Percentiles rank a stretch among this genome's conserved stretches.
Conservation (phyloP, 2,329 filamentous ascomycete species). For the Samsoniella hepiali region DNA sequence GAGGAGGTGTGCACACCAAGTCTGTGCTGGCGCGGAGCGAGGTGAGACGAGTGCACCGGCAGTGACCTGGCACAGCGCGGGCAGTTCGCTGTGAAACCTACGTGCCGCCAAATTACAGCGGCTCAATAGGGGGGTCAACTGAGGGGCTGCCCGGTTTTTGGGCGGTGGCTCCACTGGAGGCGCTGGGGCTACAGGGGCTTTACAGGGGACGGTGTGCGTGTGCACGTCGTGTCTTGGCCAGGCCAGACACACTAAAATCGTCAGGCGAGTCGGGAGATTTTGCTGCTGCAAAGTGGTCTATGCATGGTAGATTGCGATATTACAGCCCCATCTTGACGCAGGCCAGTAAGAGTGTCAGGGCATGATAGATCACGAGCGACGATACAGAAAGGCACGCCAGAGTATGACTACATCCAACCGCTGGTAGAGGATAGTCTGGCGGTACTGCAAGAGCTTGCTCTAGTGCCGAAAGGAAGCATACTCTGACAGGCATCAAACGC, state of each 20-base stretch:
- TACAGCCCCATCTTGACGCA: neutral
- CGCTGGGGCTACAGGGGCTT: neutral
- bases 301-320: neutral
- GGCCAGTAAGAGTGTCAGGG: neutral
- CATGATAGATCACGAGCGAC: neutral
- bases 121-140: neutral
- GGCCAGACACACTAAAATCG: neutral
- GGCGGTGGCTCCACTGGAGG: neutral
- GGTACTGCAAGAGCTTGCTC: too few species aligned
- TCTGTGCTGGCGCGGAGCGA: neutral
- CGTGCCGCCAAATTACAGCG: neutral
- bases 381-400: neutral
- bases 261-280: neutral
- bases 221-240: neutral
- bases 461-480: neutral
- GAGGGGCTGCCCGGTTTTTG: constrained; percentile 12
- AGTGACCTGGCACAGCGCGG: neutral
- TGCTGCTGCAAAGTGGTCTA: neutral
- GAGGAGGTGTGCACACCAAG: constrained; percentile 12
- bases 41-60: neutral
- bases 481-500: neutral
- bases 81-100: neutral
- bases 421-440: too few species aligned
- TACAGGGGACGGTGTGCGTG: neutral
- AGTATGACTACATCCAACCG: neutral